These are phyloP conservation scores for Termitomyces titanicus DNA, from an alignment of 768 basidiomycete species.

Conservation along the genomic window DNA sequence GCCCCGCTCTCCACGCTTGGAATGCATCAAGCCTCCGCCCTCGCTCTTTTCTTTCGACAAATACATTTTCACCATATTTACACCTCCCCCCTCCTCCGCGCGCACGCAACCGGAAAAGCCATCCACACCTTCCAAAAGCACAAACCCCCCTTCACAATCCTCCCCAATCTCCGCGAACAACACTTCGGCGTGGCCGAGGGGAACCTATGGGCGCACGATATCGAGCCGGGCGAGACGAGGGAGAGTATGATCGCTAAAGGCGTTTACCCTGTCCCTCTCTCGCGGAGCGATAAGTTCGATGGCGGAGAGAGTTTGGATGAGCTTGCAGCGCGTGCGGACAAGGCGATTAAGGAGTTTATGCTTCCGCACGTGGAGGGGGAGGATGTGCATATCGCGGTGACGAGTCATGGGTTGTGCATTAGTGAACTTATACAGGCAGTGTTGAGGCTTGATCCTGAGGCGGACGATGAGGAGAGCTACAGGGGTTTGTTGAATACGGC, in stretches of 20 bases:
- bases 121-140: constrained; percentile 50
- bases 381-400: constrained; percentile 58
- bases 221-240: constrained; percentile 26
- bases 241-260: constrained; percentile 46
- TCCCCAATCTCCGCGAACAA: constrained; percentile 63
- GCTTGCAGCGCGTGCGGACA: constrained; percentile 49
- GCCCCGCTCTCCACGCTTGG: constrained; percentile 71
- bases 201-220: constrained; percentile 38
- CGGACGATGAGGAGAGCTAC: constrained; percentile 31
- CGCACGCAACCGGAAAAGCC: constrained; percentile 56
- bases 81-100: constrained; percentile 65
- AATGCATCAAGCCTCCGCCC: constrained; percentile 55
- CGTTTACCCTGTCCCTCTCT: constrained; percentile 49
- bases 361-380: constrained; percentile 50
- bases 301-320: constrained; percentile 68
- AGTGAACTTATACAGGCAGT: constrained; percentile 55
- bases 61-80: constrained; percentile 55
- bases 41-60: constrained; percentile 46
- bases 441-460: constrained; percentile 45
- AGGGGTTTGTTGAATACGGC: constrained; percentile 65
- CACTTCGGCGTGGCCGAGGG: constrained; percentile 74
- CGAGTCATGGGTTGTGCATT: constrained; percentile 76
- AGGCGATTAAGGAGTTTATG: constrained; percentile 49
- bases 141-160: constrained; percentile 50
- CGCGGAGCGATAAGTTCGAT: constrained; percentile 53